These are phyloP conservation scores for Hypoxylon sp. DNA, from an alignment of 2,329 filamentous ascomycete genomes.

Conservation along the genomic window DNA sequence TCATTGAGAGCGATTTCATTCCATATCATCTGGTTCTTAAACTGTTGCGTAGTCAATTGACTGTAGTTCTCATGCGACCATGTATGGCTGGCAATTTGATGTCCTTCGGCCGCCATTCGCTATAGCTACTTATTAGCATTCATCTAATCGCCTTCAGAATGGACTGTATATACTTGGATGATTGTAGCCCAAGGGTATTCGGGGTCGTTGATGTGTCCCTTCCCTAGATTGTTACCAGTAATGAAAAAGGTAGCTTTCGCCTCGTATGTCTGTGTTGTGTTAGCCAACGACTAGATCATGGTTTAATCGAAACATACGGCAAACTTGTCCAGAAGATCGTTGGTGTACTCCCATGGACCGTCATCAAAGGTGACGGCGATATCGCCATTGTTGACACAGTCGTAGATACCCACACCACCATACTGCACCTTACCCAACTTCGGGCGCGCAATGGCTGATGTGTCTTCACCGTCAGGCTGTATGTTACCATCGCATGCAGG, in stretches of 20 bases:
- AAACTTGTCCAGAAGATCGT: slow-evolving; percentile 63
- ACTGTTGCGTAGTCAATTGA: slow-evolving; percentile 42
- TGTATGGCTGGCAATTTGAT: slow-evolving; percentile 48
- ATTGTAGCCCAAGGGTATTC: slow-evolving; percentile 45
- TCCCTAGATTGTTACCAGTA: slow-evolving; percentile 61
- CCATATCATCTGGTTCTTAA: slow-evolving; percentile 46
- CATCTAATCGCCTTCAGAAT: background rate
- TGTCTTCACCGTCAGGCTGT: slow-evolving; percentile 55
- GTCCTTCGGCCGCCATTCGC: slow-evolving; percentile 48
- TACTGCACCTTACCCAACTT: slow-evolving; percentile 57
- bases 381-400: slow-evolving; percentile 60
- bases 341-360: slow-evolving; percentile 67
- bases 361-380: slow-evolving; percentile 72
- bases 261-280: slow-evolving; percentile 55
- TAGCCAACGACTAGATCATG: slow-evolving; percentile 13
- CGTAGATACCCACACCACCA: slow-evolving; percentile 57
- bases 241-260: slow-evolving; percentile 72
- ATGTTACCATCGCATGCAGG: slow-evolving; percentile 58
- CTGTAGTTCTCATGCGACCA: slow-evolving; percentile 49
- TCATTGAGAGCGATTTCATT: slow-evolving; percentile 48
- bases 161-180: slow-evolving; percentile 40
- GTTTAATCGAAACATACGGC: slow-evolving; percentile 31
- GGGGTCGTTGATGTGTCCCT: slow-evolving; percentile 60
- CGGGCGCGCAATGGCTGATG: slow-evolving; percentile 54
- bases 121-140: slow-evolving; percentile 32